phyloP scores from a whole-genome alignment of 1,284 basidiomycete species.

The Naganishia cerealis region DNA sequence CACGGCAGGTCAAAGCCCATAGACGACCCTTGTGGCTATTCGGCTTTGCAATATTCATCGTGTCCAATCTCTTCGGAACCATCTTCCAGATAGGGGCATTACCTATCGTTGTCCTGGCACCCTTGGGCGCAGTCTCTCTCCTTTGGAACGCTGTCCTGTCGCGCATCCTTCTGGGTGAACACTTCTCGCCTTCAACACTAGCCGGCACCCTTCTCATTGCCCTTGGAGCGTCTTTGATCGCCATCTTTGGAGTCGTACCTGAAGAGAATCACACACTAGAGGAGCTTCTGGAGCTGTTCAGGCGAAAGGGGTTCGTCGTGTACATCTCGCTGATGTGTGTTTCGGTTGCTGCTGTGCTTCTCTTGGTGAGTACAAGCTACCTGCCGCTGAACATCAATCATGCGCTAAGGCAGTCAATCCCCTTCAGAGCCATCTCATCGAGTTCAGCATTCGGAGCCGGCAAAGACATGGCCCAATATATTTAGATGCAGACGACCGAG shows the following conservation, averaged over 20 bases:
- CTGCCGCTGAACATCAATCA: neutral
- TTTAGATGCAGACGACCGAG: constrained; percentile 6
- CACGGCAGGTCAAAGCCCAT: constrained; percentile 67
- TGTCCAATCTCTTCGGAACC: constrained; percentile 85
- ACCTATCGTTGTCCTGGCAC: constrained; percentile 87
- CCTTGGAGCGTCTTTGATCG: constrained; percentile 83
- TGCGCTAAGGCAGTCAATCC: neutral
- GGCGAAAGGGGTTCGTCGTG: constrained; percentile 72
- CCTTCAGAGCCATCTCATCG: constrained; percentile 37
- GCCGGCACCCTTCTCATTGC: constrained; percentile 84
- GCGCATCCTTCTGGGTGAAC: constrained; percentile 77
- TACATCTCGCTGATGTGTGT: constrained; percentile 76
- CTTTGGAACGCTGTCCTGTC: constrained; percentile 96
- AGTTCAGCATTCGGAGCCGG: constrained; percentile 37
- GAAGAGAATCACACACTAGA: constrained; percentile 85
- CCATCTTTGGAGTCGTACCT: constrained; percentile 87
- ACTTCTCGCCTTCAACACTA: constrained; percentile 80
- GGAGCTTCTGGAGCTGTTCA: constrained; percentile 77
- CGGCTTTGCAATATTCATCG: constrained; percentile 64
- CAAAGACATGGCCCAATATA: constrained; percentile 27
- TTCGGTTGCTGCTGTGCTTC: constrained; percentile 64
- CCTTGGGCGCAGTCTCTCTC: constrained; percentile 84
- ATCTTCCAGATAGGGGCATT: constrained; percentile 92
- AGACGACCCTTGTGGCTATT: constrained; percentile 63
- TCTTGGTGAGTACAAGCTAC: constrained; percentile 60